Percentiles rank a stretch among this genome's conserved stretches.
phyloP scores from a whole-genome alignment of 257 asterid species.

The Nicotiana otophora region DNA sequence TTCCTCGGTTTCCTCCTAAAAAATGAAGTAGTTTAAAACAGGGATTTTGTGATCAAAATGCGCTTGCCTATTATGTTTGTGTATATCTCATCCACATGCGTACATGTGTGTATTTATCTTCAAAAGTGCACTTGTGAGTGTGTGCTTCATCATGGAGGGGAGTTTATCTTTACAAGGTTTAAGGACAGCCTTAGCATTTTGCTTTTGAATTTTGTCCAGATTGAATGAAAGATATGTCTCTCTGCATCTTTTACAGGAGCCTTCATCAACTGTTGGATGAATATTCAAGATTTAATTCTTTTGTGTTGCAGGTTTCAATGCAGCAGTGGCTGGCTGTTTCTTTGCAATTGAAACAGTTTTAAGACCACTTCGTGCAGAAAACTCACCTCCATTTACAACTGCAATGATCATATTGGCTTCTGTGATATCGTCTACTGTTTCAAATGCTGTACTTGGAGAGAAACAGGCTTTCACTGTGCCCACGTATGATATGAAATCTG shows the following conservation, averaged over 20 bases:
- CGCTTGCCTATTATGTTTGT: not conserved
- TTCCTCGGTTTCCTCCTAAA: not conserved
- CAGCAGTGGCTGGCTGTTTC: slow-evolving; percentile 98
- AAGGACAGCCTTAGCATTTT: not conserved
- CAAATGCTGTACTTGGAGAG: slow-evolving; percentile 98
- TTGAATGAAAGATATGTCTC: not conserved
- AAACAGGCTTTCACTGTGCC: slow-evolving; percentile 99
- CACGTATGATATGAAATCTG: slow-evolving; percentile 98
- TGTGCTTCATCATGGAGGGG: not conserved
- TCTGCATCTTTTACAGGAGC: not conserved
- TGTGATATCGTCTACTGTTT: slow-evolving; percentile 95
- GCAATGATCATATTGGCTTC: slow-evolving; percentile 99
- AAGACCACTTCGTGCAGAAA: slow-evolving; percentile 97
- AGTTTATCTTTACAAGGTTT: not conserved
- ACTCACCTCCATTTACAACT: slow-evolving; percentile 98
- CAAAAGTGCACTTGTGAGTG: not conserved
- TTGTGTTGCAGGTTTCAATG: slow-evolving; percentile 77
- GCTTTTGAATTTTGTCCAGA: not conserved
- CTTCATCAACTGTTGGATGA: not conserved
- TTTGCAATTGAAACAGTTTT: slow-evolving; percentile 98
- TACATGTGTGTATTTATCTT: not conserved
- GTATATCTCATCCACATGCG: not conserved
- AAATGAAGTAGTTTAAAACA: not conserved
- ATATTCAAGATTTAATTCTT: not conserved
- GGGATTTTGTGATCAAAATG: not conserved